Percentiles rank a stretch among this genome's conserved stretches.
phyloP scores from a whole-genome alignment of 768 basidiomycete species.

The Phlegmacium glaucopus region DNA sequence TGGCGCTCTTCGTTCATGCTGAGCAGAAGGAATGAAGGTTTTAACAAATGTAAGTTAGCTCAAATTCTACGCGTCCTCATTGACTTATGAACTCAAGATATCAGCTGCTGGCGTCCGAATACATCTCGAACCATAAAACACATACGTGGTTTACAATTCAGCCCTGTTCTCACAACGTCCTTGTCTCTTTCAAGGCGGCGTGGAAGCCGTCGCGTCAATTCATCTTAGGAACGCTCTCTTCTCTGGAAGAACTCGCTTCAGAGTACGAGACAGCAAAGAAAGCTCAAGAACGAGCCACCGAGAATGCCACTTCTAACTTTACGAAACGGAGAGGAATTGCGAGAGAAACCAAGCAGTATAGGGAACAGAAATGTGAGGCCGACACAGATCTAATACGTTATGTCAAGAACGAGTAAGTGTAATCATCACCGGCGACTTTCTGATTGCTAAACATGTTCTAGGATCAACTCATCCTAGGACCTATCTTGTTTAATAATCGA shows the following conservation, averaged over 20 bases:
- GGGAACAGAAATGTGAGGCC: conserved; percentile 94
- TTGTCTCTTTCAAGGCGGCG: conserved; percentile 98
- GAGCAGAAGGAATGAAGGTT: conserved; percentile 85
- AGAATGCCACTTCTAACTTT: conserved; percentile 93
- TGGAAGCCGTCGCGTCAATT: conserved; percentile 97
- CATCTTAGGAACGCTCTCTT: conserved; percentile 81
- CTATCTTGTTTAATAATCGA: conserved; percentile 91
- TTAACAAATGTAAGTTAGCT: conserved; percentile 76
- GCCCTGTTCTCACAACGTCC: conserved; percentile 88
- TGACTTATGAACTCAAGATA: conserved; percentile 51
- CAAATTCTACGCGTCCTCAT: background rate
- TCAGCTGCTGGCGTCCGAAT: conserved; percentile 87
- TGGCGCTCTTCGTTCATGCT: conserved; percentile 81
- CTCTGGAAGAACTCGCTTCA: conserved; percentile 86
- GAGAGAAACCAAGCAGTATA: conserved; percentile 95
- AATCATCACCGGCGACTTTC: background rate
- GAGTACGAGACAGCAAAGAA: conserved; percentile 91
- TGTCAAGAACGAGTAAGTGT: conserved; percentile 65
- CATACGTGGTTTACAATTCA: conserved; percentile 85
- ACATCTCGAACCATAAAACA: conserved; percentile 79
- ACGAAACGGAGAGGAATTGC: conserved; percentile 91
- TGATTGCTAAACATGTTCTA: conserved; percentile 23
- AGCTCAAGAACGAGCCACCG: conserved; percentile 86
- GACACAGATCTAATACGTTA: conserved; percentile 80
- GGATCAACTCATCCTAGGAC: conserved; percentile 80